phyloP scores from a whole-genome alignment of 148 eudicot species.

The Persicaria maculosa region DNA sequence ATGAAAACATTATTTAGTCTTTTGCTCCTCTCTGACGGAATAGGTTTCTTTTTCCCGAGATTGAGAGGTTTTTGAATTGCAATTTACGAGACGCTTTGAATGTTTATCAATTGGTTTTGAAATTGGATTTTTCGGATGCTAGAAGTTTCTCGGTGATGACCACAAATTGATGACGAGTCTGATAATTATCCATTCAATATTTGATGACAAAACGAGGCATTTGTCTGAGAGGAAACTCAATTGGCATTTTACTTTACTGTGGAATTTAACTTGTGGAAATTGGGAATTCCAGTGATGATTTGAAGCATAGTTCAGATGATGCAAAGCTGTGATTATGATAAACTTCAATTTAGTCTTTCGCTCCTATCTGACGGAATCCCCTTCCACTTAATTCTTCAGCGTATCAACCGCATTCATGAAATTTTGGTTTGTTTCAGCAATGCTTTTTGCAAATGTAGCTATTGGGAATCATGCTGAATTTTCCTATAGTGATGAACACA shows the following conservation, averaged over 20 bases:
- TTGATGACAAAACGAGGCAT: slow-evolving; percentile 1
- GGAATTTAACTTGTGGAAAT: not conserved
- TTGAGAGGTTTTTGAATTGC: too few species aligned
- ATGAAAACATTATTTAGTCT: slow-evolving; percentile 34
- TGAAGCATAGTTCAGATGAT: slow-evolving; percentile 35
- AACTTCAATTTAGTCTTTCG: slow-evolving; percentile 44
- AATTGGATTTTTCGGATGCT: not conserved
- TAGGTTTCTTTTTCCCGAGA: not conserved
- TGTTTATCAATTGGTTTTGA: not conserved
- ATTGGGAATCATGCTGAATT: too few species aligned
- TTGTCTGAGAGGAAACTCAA: not conserved
- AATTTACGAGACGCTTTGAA: not conserved
- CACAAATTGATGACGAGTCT: slow-evolving; percentile 2
- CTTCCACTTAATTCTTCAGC: not conserved
- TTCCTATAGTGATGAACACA: too few species aligned
- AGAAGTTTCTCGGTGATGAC: not conserved
- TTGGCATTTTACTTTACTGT: not conserved
- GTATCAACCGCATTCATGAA: too few species aligned
- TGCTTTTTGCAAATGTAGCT: too few species aligned
- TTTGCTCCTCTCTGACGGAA: slow-evolving; percentile 81
- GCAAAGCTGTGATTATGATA: slow-evolving; percentile 24
- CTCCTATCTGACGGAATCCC: slow-evolving; percentile 64
- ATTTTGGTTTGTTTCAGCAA: too few species aligned
- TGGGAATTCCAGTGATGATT: slow-evolving; percentile 11
- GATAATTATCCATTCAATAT: not conserved